Evolutionary conservation across 2,329 filamentous ascomycete species (phyloP).

Genomic region (Nemania serpens): DNA sequence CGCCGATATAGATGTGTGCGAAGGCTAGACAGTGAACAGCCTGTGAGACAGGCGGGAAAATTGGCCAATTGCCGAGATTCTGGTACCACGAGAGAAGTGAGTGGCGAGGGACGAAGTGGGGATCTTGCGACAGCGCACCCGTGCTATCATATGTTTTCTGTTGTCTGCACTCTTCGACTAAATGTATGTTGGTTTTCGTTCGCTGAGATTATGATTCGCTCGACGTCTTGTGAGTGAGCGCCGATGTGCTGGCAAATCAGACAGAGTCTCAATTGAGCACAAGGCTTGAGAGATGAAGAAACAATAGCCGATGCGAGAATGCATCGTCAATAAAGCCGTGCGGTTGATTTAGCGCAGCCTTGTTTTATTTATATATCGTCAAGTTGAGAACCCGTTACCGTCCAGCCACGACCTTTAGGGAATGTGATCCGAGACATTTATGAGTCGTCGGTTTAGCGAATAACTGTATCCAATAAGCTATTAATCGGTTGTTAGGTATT

Average conservation of each 20-base stretch:
- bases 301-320: constrained; percentile 5
- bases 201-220: not conserved
- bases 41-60: constrained; percentile 40
- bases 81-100: constrained; percentile 32
- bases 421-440: constrained; percentile 12
- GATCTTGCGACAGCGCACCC: constrained; percentile 22
- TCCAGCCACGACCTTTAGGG: not conserved
- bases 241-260: not conserved
- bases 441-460: not conserved
- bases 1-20: constrained; percentile 21
- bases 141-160: constrained; percentile 34
- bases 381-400: not conserved
- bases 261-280: not conserved
- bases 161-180: constrained; percentile 31
- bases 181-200: constrained; percentile 26
- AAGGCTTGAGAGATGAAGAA: not conserved
- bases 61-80: constrained; percentile 38
- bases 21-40: constrained; percentile 28
- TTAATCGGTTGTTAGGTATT: not conserved
- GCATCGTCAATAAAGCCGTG: not conserved
- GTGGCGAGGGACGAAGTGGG: constrained; percentile 32
- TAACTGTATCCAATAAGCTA: not conserved
- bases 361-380: not conserved
- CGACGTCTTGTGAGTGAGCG: not conserved
- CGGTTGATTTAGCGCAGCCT: not conserved